Evolutionary conservation across 1,284 basidiomycete genomes (phyloP).

Genomic region (Flammula alnicola): DNA sequence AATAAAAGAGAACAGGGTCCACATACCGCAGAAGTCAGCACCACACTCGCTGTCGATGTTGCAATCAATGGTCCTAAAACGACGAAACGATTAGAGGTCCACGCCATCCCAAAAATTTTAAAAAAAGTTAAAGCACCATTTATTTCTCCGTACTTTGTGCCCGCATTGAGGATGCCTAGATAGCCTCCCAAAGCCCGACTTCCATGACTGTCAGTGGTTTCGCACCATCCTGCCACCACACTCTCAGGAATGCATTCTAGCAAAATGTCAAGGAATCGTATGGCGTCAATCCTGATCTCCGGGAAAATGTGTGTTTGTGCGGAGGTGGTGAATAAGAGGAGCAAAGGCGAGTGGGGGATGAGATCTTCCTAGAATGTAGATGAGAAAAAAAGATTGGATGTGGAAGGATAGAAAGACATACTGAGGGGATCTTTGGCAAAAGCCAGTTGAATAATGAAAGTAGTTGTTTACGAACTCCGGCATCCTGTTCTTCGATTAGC

Average conservation of each 20-base stretch:
- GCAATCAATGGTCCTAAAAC: slow-evolving; percentile 51
- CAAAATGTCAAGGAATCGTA: slow-evolving; percentile 81
- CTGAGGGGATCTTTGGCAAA: slow-evolving; percentile 66
- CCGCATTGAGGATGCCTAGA: slow-evolving; percentile 71
- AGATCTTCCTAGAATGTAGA: slow-evolving; percentile 58
- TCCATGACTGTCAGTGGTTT: slow-evolving; percentile 53
- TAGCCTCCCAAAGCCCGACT: slow-evolving; percentile 75
- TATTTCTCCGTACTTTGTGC: slow-evolving; percentile 62
- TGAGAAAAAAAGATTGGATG: slow-evolving; percentile 2
- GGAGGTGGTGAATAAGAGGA: slow-evolving; percentile 88
- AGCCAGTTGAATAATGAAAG: slow-evolving; percentile 73
- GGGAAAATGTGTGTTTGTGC: slow-evolving; percentile 96
- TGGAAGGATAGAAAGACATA: slow-evolving; percentile 34
- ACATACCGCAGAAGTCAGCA: slow-evolving; percentile 66
- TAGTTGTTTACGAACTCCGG: slow-evolving; percentile 64
- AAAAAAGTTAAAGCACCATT: slow-evolving; percentile 44
- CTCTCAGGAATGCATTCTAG: slow-evolving; percentile 73
- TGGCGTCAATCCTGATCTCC: slow-evolving; percentile 89
- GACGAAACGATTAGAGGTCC: neutral
- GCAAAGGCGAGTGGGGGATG: slow-evolving; percentile 69
- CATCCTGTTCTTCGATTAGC: slow-evolving; percentile 51
- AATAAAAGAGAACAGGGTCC: neutral
- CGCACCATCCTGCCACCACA: slow-evolving; percentile 74
- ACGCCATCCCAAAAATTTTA: neutral
- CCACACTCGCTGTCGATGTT: slow-evolving; percentile 66